Evolutionary conservation across 2,329 filamentous ascomycete genomes (phyloP), one percentile per base, ranked within the genome.

Genomic region (Alternaria sp.): DNA sequence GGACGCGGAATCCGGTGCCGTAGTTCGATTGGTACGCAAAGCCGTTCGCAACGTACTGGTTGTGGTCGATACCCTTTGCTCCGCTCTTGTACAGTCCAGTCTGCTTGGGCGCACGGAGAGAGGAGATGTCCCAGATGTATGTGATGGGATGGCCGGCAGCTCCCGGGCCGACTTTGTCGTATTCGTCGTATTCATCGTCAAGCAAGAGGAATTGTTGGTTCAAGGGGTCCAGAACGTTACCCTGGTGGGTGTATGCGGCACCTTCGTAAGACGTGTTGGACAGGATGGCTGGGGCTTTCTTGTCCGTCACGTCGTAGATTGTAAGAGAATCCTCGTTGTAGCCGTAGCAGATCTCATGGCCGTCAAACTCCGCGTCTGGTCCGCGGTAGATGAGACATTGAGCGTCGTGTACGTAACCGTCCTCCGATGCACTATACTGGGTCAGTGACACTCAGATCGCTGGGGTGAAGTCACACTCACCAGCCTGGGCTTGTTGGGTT

Each of bases 341-440:
- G 34, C 81, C 82, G 66, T 84, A 85, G 79, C 84, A 86, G 66
- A 86, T 84, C 53, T 86, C 82, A 2, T 74, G 77, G 24, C 80
- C 82, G 3, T 74, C 70, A 69, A 82, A 86, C 24, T 77, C 66
- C 24, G 71, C 73, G 58, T 85, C 81, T 0, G 84, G 83, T 0
- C 84, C 84, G 7, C 78, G 79, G 74, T 85, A 85, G 58, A 82
- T 80, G 37, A 88, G 75, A 70, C 85, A 87, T 72, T 88, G 85
- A 2, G 85, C 85, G 64, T 87, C 85, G 71, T 88, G 85, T 13
- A 87, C 84, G 69, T 88, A 87, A 36, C 84, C 85, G 68, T 87
- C 85, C 17, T 79, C 68, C 21, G 80, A 78, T 7, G 82, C 82
- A 66, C 85, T 65, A 36, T 36, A 3, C 13, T 26, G 29, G 23